phyloP scores from a whole-genome alignment of 164 flowering plant species.

The Aristolochia californica region DNA sequence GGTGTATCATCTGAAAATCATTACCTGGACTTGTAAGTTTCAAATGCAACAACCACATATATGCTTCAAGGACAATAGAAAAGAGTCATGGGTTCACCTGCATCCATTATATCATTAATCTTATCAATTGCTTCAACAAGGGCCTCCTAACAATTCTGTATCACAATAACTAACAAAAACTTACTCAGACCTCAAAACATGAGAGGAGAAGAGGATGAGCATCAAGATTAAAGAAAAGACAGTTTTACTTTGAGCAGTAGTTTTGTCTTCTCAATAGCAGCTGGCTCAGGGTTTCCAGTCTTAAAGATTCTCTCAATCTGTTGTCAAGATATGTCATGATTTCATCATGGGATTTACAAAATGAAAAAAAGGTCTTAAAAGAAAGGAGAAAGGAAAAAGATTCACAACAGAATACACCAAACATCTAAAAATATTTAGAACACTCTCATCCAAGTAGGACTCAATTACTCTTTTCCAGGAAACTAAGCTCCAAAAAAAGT shows the following conservation, averaged over 20 bases:
- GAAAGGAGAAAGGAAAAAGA: background rate
- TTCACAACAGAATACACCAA: no score
- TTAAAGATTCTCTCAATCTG: slow-evolving; percentile 17
- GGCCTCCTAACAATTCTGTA: slow-evolving; percentile 24
- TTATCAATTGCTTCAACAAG: slow-evolving; percentile 21
- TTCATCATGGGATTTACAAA: background rate
- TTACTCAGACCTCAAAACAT: background rate
- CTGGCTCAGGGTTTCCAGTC: slow-evolving; percentile 2
- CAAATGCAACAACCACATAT: background rate
- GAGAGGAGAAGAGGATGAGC: background rate
- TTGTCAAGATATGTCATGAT: background rate
- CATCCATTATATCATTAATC: slow-evolving; percentile 17
- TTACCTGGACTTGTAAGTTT: background rate
- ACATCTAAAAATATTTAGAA: no score
- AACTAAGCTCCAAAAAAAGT: no score
- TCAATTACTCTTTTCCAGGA: no score
- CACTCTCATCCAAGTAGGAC: no score
- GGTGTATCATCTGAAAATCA: slow-evolving; percentile 7
- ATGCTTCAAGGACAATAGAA: background rate
- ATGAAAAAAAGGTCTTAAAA: background rate
- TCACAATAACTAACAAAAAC: slow-evolving; percentile 3
- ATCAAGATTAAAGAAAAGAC: background rate
- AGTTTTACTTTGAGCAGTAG: slow-evolving; percentile 12
- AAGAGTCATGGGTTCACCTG: slow-evolving; percentile 13
- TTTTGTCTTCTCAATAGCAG: slow-evolving; percentile 16